Percentiles rank a stretch among this genome's conserved stretches.
Evolutionary conservation across 2,329 filamentous ascomycete genomes (phyloP).

Genomic region (Anthostomella pinea): DNA sequence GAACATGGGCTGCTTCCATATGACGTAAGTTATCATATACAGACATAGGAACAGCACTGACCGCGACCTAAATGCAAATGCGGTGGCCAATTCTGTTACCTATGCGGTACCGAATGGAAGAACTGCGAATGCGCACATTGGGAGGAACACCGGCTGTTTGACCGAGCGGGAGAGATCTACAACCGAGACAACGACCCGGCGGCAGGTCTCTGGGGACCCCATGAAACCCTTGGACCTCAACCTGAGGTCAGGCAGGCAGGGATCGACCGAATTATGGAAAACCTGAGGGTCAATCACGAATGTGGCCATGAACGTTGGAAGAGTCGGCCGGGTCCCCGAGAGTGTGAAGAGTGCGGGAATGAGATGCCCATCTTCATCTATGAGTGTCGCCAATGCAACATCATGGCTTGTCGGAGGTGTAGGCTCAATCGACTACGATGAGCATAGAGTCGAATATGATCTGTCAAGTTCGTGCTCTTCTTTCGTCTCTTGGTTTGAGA

Average conservation of each 20-base stretch:
- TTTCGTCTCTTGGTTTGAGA: no score
- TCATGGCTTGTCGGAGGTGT: slow-evolving; percentile 47
- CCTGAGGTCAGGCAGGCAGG: not conserved
- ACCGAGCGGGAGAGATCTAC: slow-evolving; percentile 7
- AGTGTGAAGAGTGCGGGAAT: slow-evolving; percentile 24
- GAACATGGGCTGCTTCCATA: slow-evolving; percentile 52
- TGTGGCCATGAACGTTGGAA: slow-evolving; percentile 26
- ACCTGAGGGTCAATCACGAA: slow-evolving; percentile 15
- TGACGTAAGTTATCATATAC: slow-evolving; percentile 43
- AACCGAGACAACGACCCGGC: slow-evolving; percentile 1
- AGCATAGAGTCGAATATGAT: no score
- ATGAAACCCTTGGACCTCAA: not conserved
- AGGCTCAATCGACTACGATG: slow-evolving; percentile 41
- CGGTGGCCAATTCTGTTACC: slow-evolving; percentile 19
- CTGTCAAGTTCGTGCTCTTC: no score
- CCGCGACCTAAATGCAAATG: slow-evolving; percentile 13
- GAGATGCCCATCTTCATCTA: slow-evolving; percentile 41
- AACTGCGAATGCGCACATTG: slow-evolving; percentile 37
- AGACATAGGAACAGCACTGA: slow-evolving; percentile 3
- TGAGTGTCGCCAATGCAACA: slow-evolving; percentile 43
- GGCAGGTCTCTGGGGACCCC: not conserved
- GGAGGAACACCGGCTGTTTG: slow-evolving; percentile 10
- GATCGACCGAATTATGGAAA: slow-evolving; percentile 8
- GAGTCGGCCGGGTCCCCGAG: slow-evolving; percentile 5
- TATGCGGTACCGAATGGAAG: slow-evolving; percentile 23